Evolutionary conservation across 2,329 filamentous ascomycete genomes (phyloP), one percentile per base, ranked within the genome.

Genomic region (Fusarium nygamai): DNA sequence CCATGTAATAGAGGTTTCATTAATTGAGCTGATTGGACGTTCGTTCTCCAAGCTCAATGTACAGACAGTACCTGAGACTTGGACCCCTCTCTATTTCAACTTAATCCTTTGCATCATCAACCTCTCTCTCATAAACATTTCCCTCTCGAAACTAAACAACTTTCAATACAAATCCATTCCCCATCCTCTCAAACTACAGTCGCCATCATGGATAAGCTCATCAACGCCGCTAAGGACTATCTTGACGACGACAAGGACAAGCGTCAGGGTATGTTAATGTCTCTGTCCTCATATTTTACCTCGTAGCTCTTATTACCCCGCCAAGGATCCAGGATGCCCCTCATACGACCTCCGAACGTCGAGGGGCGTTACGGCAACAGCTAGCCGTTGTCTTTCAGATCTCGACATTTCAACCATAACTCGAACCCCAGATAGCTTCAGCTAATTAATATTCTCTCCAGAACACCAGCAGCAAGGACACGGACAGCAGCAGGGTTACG

Each of bases 161-260:
- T 38, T 39, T 16, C 39, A 53, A 60, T 19, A 34, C 47, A 53
- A 33, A n/a, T 10, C 3, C 8, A 31, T 43, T 47, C 24, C 14
- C 39, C 22, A 27, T 31, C 10, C 29, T 29, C 34, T 33, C 22
- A 27, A 36, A 22, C 11, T 27, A 69, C 61, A 36, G 36, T 33
- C 63, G 47, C 54, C 73, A 80, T 34, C 57, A 85, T 85, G 84
- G 82, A 85, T 47, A 82, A 81, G 63, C 66, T 85, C 67, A 67
- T 85, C 71, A 82, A 72, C 75, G 79, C 78, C 27, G 83, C 82
- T 62, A 83, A 83, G 76, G 81, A 83, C 44, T 83, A 80, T 31
- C 81, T 84, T 64, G 77, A 79, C 64, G 76, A 79, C 46, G 73
- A 77, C 66, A 77, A 81, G 69, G 67, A 78, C 57, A 78, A 80